phyloP scores from a whole-genome alignment of 2,329 filamentous ascomycete species.

The Metarhizium anisopliae region DNA sequence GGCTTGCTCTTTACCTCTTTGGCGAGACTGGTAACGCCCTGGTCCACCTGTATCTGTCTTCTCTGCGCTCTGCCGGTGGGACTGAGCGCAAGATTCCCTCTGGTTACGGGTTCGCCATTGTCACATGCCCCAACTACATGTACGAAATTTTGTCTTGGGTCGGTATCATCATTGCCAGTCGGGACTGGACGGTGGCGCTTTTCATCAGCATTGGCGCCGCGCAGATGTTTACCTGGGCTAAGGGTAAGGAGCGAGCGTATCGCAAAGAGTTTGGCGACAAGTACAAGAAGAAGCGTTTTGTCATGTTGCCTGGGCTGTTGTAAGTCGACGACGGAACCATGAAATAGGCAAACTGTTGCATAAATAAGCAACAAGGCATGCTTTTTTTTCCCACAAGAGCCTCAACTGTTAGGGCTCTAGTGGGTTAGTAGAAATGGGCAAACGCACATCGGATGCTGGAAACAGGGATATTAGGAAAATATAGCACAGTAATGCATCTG shows the following conservation, averaged over 20 bases:
- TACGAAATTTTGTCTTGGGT: slow-evolving; percentile 86
- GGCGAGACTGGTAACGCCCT: slow-evolving; percentile 74
- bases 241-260: slow-evolving; percentile 86
- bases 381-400: background rate
- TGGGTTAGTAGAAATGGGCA: too few relatives aligned
- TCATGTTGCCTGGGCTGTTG: slow-evolving; percentile 70
- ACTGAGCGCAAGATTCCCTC: slow-evolving; percentile 81
- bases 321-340: slow-evolving; percentile 27
- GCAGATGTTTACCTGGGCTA: slow-evolving; percentile 83
- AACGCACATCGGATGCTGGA: too few relatives aligned
- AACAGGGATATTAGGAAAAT: too few relatives aligned
- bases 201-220: slow-evolving; percentile 65
- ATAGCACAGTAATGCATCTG: too few relatives aligned
- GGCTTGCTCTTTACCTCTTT: slow-evolving; percentile 62
- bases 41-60: slow-evolving; percentile 70
- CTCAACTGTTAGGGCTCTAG: background rate
- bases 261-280: slow-evolving; percentile 84
- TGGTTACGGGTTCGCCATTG: slow-evolving; percentile 74
- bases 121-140: slow-evolving; percentile 97
- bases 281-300: slow-evolving; percentile 90
- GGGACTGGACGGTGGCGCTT: slow-evolving; percentile 67
- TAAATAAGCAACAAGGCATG: background rate
- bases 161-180: slow-evolving; percentile 69
- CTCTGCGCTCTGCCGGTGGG: slow-evolving; percentile 67
- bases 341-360: background rate